Conservation (phyloP, 495 filamentous ascomycete genomes). For the Hypoxylon intermedium region DNA sequence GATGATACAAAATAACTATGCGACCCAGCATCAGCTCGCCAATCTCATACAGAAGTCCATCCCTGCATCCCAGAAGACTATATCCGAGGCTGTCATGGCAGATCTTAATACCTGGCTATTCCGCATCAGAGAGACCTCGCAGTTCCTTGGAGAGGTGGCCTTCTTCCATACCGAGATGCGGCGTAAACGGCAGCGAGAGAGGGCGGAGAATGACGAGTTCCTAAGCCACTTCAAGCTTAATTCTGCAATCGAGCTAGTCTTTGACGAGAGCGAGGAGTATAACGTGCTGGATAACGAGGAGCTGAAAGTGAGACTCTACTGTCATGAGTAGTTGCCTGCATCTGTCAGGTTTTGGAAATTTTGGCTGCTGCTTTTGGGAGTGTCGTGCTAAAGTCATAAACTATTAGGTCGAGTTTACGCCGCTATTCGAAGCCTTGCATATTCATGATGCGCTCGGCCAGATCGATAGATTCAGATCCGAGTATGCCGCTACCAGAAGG, state of each 20-base stretch:
- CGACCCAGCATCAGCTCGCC: constrained; percentile 93
- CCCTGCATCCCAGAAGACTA: constrained; percentile 87
- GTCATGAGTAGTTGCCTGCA: neutral
- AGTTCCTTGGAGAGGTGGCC: constrained; percentile 94
- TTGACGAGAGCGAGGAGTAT: constrained; percentile 94
- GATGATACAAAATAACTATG: constrained; percentile 71
- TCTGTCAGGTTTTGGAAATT: neutral
- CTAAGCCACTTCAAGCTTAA: constrained; percentile 87
- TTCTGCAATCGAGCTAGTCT: constrained; percentile 92
- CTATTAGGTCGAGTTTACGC: constrained; percentile 73
- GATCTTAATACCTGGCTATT: constrained; percentile 99
- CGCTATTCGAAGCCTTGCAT: constrained; percentile 93
- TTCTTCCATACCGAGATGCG: constrained; percentile 93
- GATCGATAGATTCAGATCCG: constrained; percentile 84
- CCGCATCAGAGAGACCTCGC: constrained; percentile 91
- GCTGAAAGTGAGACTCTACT: constrained; percentile 65
- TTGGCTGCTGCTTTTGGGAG: neutral
- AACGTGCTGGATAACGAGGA: constrained; percentile 94
- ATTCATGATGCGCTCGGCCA: constrained; percentile 96
- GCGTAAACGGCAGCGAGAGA: constrained; percentile 81
- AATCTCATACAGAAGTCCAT: constrained; percentile 95
- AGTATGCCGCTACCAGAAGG: constrained; percentile 88
- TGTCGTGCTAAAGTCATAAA: constrained; percentile 7
- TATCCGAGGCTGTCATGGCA: constrained; percentile 95
- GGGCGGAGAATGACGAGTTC: constrained; percentile 72